These are phyloP conservation scores for Eremochloa ophiuroides DNA, from an alignment of 176 grass and related monocot genomes.

Conservation along the genomic window DNA sequence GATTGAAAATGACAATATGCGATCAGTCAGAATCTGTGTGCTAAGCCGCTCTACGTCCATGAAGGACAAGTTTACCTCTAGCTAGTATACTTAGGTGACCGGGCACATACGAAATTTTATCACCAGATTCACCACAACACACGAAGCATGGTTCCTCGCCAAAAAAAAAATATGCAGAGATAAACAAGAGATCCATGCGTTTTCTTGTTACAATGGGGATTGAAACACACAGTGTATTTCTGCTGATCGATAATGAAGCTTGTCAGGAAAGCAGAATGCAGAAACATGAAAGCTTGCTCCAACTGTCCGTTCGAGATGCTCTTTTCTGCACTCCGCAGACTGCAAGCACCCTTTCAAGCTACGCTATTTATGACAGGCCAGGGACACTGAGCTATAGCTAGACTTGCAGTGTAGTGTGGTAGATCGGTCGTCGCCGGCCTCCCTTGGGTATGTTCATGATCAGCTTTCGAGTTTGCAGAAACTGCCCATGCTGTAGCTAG, in stretches of 20 bases:
- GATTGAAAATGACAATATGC: too few relatives aligned
- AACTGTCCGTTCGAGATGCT: slow-evolving; percentile 14
- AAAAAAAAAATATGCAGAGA: neutral
- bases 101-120: neutral
- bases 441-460: neutral
- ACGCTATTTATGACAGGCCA: neutral
- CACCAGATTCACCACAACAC: neutral
- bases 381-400: neutral
- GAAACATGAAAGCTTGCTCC: neutral
- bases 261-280: neutral
- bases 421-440: neutral
- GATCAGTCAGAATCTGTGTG: too few relatives aligned
- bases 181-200: neutral
- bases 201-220: neutral
- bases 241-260: neutral
- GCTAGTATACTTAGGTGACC: too few relatives aligned
- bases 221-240: neutral
- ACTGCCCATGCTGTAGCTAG: neutral
- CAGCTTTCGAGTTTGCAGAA: neutral
- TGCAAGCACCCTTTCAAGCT: neutral
- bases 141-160: neutral
- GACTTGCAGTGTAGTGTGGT: neutral
- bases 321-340: neutral
- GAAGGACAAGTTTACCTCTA: too few relatives aligned
- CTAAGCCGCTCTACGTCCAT: too few relatives aligned